Evolutionary conservation across 164 flowering plant genomes (phyloP).

Genomic region (Magnolia sinica): DNA sequence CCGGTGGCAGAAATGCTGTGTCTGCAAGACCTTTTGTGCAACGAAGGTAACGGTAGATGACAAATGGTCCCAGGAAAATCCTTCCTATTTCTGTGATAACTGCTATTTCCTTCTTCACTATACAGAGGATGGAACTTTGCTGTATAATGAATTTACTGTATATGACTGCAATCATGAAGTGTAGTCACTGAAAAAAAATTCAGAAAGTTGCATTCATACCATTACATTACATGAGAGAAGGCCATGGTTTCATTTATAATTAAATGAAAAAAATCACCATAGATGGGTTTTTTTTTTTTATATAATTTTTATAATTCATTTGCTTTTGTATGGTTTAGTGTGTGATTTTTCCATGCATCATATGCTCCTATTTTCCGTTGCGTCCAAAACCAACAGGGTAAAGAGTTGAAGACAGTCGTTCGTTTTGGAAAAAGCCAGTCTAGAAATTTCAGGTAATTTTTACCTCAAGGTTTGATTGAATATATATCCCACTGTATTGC

Average conservation of each 20-base stretch:
- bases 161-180: slow-evolving; percentile 39
- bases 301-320: too few relatives aligned
- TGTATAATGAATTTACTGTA: slow-evolving; percentile 42
- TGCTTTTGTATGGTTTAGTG: too few relatives aligned
- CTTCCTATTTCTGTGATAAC: slow-evolving; percentile 74
- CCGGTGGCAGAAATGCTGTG: slow-evolving; percentile 52
- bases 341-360: too few relatives aligned
- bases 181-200: not conserved
- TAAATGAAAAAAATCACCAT: too few relatives aligned
- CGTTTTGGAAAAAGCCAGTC: too few relatives aligned
- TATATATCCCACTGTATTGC: too few relatives aligned
- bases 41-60: slow-evolving; percentile 73
- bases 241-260: not conserved
- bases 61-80: slow-evolving; percentile 71
- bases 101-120: slow-evolving; percentile 77
- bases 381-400: too few relatives aligned
- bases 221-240: not conserved
- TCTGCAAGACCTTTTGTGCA: slow-evolving; percentile 60
- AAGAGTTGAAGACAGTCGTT: too few relatives aligned
- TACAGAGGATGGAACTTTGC: slow-evolving; percentile 31
- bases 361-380: too few relatives aligned
- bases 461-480: too few relatives aligned
- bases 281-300: too few relatives aligned
- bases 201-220: not conserved
- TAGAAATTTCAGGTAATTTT: too few relatives aligned